These are phyloP conservation scores for Stromatinia cepivora DNA, from an alignment of 2,329 filamentous ascomycete genomes.

Conservation along the genomic window DNA sequence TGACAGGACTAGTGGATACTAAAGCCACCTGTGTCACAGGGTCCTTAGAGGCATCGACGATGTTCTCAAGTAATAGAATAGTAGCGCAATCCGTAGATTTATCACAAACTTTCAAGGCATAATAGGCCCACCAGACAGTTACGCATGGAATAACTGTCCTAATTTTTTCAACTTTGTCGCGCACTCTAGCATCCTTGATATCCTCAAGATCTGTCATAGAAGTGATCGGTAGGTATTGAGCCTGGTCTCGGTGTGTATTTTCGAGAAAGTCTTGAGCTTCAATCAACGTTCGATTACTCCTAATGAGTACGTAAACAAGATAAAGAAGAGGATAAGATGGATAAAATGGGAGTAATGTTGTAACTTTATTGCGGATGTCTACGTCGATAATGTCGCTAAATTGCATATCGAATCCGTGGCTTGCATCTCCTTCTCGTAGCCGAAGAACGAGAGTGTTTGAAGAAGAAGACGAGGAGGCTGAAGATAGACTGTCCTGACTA, in stretches of 20 bases:
- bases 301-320: constrained; percentile 1
- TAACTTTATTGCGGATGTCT: constrained; percentile 7
- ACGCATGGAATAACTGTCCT: not conserved
- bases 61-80: constrained; percentile 1
- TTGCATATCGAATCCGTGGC: not conserved
- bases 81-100: not conserved
- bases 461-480: not conserved
- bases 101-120: constrained; percentile 14
- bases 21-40: not conserved
- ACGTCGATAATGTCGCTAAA: not conserved
- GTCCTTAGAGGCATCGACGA: not conserved
- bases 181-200: not conserved
- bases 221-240: not conserved
- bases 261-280: not conserved
- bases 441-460: not conserved
- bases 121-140: constrained; percentile 14
- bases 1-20: not conserved
- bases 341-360: not conserved
- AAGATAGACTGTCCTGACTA: not conserved
- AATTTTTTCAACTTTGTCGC: not conserved
- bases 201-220: not conserved
- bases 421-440: not conserved
- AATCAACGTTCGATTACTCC: not conserved
- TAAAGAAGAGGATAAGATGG: constrained; percentile 13
- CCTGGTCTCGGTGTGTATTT: not conserved